phyloP scores from a whole-genome alignment of 208 protist genomes.

The Crithidia fasciculata region DNA sequence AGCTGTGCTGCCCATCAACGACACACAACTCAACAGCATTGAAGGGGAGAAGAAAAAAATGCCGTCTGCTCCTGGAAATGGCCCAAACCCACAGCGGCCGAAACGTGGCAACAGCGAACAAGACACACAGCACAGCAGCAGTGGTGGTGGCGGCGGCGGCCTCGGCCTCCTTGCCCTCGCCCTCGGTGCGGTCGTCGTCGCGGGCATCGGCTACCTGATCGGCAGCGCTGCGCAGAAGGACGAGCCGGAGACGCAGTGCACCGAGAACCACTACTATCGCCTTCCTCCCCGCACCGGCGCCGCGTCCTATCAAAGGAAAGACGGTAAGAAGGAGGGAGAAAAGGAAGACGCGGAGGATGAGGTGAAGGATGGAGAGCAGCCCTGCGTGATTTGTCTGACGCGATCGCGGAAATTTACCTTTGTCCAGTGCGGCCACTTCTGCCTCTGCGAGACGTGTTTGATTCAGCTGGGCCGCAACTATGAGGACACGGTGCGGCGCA shows the following conservation, averaged over 20 bases:
- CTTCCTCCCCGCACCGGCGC: not conserved
- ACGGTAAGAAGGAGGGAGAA: not conserved
- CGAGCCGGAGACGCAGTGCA: not conserved
- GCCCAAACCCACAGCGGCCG: too few species aligned
- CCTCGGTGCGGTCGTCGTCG: constrained; percentile 1
- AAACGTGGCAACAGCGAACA: not conserved
- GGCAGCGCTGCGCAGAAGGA: not conserved
- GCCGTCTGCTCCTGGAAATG: not conserved
- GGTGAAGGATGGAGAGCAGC: not conserved
- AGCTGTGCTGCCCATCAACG: not conserved
- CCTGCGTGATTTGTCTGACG: constrained; percentile 24
- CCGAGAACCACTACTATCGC: not conserved
- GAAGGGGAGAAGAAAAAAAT: constrained; percentile 4
- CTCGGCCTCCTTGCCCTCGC: not conserved
- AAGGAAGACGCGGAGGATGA: not conserved
- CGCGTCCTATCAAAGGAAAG: too few species aligned
- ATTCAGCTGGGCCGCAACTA: constrained; percentile 4
- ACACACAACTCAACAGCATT: not conserved
- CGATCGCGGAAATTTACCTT: constrained; percentile 25
- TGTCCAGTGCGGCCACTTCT: constrained; percentile 31
- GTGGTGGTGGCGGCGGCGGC: not conserved
- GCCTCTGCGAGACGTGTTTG: constrained; percentile 36
- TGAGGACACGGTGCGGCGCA: not conserved
- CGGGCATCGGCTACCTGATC: not conserved
- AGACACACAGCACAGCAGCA: not conserved